Base-by-base conservation (phyloP, 306 rosid species). In the Ormosia semicastrata region DNA sequence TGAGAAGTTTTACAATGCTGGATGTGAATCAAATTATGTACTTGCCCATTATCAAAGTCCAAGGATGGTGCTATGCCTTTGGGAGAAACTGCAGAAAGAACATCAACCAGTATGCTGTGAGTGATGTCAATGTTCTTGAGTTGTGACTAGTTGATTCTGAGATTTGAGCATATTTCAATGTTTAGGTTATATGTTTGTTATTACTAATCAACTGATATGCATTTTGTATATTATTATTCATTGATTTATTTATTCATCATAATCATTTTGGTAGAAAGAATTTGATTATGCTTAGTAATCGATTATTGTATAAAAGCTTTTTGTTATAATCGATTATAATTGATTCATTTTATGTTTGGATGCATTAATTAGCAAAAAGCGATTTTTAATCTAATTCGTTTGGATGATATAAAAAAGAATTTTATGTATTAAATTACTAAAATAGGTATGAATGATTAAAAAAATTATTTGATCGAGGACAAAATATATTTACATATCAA, bases 31-130 rank as follows among this genome's bases (percentile, higher is more conserved):
- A 39, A 85, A 93, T 81, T 95, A 91, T 68, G 81, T 91, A 72
- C 91, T 95, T 66, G 95, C 97, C 12, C 98, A 93, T 86, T 95
- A 91, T 86, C 98, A 95, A 83, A 89, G 77, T 75, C 97, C 98
- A 24, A 89, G 97, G 59, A 84, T 88, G 85, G 91, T 95, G 74
- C 57, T 95, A 47, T 95, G 99, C 87, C 98, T 93, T 46, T 95
- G 98, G 99, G 97, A 95, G 83, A 95, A 79, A 88, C 91, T 93
- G 89, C 98, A 84, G 83, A 91, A 83, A 81, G 90, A 89, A 69
- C 86, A 85, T 56, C 60, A 82, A 47, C 85, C 98, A 73, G 54
- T 2, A 44, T 94, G 98, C 84, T 93, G 97, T 56, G 98, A 93
- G 81, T 95, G 83, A 79, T 66, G 66, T 30, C 60, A 12, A 66